Conservation (phyloP, 306 rosid species). For the Geum urbanum region DNA sequence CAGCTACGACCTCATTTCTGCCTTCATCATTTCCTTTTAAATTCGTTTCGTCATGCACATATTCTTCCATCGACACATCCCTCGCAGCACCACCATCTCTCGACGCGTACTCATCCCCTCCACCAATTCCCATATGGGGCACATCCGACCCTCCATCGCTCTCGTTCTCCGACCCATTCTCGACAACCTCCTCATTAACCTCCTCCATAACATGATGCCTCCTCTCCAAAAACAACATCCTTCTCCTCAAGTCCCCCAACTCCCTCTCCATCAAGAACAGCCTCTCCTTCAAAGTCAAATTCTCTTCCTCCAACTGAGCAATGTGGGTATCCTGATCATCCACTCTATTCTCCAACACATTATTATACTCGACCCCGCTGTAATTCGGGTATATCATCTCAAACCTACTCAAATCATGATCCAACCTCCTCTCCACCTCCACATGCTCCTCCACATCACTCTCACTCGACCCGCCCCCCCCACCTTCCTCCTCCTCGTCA, state of each 20-base stretch:
- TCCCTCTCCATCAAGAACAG: constrained; percentile 86
- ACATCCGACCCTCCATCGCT: constrained; percentile 65
- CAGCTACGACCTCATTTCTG: not conserved
- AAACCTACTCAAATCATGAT: constrained; percentile 86
- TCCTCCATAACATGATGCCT: constrained; percentile 25
- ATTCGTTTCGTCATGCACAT: constrained; percentile 28
- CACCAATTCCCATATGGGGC: constrained; percentile 45
- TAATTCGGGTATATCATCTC: constrained; percentile 87
- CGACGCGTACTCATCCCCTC: constrained; percentile 38
- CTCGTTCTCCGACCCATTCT: constrained; percentile 48
- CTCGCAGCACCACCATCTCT: constrained; percentile 21
- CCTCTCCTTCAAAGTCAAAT: constrained; percentile 83
- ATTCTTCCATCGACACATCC: constrained; percentile 45
- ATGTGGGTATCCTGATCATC: constrained; percentile 95
- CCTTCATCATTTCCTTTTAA: not conserved
- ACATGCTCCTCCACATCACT: constrained; percentile 87
- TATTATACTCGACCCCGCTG: constrained; percentile 65
- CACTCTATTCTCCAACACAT: constrained; percentile 72
- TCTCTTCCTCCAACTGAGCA: constrained; percentile 90
- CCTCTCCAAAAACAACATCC: constrained; percentile 60
- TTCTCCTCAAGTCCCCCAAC: constrained; percentile 65
- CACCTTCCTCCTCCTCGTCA: constrained; percentile 35
- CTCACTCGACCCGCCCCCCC: constrained; percentile 69
- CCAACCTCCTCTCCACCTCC: constrained; percentile 88
- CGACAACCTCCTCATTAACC: constrained; percentile 39